Evolutionary conservation across 2,329 filamentous ascomycete genomes (phyloP).

Genomic region (Fusarium staphyleae): DNA sequence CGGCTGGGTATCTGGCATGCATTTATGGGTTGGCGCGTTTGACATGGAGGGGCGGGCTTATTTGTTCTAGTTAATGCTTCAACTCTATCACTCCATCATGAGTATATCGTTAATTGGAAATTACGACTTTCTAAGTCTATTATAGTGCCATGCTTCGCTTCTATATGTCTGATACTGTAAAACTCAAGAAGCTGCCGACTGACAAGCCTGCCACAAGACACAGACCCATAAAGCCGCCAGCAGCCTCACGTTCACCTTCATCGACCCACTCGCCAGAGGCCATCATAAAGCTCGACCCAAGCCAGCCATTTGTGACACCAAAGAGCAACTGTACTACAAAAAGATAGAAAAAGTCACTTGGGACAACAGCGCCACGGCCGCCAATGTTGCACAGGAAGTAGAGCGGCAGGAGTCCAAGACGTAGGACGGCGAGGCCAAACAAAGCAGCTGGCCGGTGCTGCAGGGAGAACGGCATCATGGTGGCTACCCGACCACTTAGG

Average conservation of each 20-base stretch:
- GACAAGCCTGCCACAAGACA: conserved; percentile 86
- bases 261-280: conserved; percentile 82
- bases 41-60: conserved; percentile 13
- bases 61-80: conserved; percentile 8
- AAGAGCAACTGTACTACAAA: conserved; percentile 83
- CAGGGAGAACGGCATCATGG: conserved; percentile 64
- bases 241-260: conserved; percentile 82
- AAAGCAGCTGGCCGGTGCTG: conserved; percentile 69
- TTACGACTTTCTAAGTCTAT: conserved; percentile 3
- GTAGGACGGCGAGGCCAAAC: conserved; percentile 70
- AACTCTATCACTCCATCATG: conserved; percentile 19
- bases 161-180: conserved; percentile 67
- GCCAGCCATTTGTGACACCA: conserved; percentile 84
- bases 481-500: conserved; percentile 75
- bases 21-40: conserved; percentile 27
- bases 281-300: conserved; percentile 92
- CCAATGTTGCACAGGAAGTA: conserved; percentile 91
- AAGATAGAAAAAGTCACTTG: conserved; percentile 89
- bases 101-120: not conserved
- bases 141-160: conserved; percentile 19
- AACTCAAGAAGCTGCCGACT: conserved; percentile 88
- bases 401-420: conserved; percentile 78
- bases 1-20: conserved; percentile 25
- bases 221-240: conserved; percentile 92
- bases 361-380: conserved; percentile 74